phyloP scores from a whole-genome alignment of 345 rosid species.

The Salix purpurea region DNA sequence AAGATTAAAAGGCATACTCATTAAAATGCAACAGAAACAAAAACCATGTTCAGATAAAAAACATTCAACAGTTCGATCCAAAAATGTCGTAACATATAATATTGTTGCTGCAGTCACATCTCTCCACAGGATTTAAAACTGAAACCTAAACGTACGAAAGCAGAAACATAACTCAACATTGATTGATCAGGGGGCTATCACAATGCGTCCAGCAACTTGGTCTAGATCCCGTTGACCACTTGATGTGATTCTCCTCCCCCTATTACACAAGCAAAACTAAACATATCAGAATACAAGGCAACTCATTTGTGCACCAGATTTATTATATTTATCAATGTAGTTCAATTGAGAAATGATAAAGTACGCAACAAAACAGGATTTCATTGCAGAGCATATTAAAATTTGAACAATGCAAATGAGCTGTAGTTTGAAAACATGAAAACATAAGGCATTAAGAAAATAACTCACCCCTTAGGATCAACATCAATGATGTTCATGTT shows the following conservation, averaged over 20 bases:
- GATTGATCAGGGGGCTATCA: conserved; percentile 23
- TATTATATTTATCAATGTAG: not conserved
- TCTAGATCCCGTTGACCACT: conserved; percentile 35
- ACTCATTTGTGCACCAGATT: not conserved
- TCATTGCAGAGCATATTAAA: not conserved
- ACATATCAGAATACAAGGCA: not conserved
- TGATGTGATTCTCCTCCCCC: conserved; percentile 32
- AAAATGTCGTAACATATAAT: conserved; percentile 5
- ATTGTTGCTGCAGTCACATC: not conserved
- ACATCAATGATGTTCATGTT: conserved; percentile 59
- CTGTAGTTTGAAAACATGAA: not conserved
- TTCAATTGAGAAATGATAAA: not conserved
- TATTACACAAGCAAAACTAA: not conserved
- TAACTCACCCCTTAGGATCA: conserved; percentile 61
- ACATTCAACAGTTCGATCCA: conserved; percentile 9
- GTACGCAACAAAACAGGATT: not conserved
- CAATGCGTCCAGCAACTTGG: conserved; percentile 36
- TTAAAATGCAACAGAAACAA: not conserved
- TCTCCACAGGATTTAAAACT: not conserved
- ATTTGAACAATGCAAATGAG: not conserved
- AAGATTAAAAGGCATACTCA: not conserved
- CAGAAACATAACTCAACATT: not conserved
- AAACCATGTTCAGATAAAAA: conserved; percentile 1
- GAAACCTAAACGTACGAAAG: not conserved
- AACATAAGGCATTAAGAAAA: not conserved